Evolutionary conservation across 2,329 filamentous ascomycete genomes (phyloP).

Genomic region (Alternaria burnsii): DNA sequence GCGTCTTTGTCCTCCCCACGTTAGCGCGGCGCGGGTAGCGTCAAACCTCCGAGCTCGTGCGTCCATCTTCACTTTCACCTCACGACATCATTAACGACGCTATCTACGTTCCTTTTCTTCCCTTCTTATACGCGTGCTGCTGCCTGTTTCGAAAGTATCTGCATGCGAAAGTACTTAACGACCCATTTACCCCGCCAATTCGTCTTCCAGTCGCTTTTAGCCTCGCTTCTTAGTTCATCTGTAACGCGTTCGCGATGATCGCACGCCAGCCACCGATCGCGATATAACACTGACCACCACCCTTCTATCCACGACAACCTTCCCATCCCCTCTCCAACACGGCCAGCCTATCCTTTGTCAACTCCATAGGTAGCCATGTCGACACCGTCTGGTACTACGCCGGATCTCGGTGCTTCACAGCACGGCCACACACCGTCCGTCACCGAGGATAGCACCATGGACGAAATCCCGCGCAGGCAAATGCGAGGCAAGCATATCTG

Average conservation of each 20-base stretch:
- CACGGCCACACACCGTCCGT: constrained; percentile 27
- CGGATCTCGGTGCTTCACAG: constrained; percentile 35
- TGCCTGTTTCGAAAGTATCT: constrained; percentile 21
- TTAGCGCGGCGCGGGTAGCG: constrained; percentile 27
- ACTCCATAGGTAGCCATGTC: constrained; percentile 44
- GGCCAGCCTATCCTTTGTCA: constrained; percentile 25
- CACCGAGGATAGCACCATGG: constrained; percentile 36
- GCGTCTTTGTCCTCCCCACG: constrained; percentile 24
- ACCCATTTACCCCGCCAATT: constrained; percentile 14
- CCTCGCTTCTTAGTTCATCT: constrained; percentile 29
- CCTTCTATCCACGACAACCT: constrained; percentile 30
- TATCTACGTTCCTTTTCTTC: constrained; percentile 24
- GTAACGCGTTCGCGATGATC: constrained; percentile 49
- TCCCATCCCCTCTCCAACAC: constrained; percentile 25
- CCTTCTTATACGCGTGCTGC: constrained; percentile 21
- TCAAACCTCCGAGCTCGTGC: constrained; percentile 34
- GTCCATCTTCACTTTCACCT: constrained; percentile 20
- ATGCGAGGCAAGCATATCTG: constrained; percentile 56
- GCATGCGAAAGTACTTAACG: constrained; percentile 9
- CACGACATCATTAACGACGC: constrained; percentile 23
- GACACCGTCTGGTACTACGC: constrained; percentile 36
- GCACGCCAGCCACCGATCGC: constrained; percentile 48
- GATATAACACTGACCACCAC: constrained; percentile 39
- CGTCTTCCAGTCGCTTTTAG: constrained; percentile 12
- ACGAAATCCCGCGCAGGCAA: constrained; percentile 50